These are phyloP conservation scores for Gossypium mustelinum DNA, from an alignment of 345 rosid genomes.

Conservation along the genomic window DNA sequence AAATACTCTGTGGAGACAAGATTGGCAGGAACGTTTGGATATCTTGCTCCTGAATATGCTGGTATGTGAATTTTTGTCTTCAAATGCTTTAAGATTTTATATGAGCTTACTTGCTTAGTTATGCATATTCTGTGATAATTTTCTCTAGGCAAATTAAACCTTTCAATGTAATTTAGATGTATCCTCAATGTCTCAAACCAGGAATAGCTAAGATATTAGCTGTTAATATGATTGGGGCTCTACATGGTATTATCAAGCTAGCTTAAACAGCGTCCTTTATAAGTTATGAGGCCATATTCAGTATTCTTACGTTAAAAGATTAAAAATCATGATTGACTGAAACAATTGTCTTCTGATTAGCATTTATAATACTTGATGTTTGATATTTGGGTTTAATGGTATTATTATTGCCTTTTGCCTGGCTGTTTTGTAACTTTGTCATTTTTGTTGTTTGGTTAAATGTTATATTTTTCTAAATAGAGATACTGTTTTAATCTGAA, in stretches of 20 bases:
- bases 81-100: not conserved
- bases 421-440: not conserved
- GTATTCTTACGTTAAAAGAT: not conserved
- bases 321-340: not conserved
- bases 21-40: constrained; percentile 94
- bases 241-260: not conserved
- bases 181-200: not conserved
- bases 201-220: not conserved
- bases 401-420: not conserved
- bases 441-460: not conserved
- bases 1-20: constrained; percentile 84
- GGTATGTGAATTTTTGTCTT: constrained; percentile 38
- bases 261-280: not conserved
- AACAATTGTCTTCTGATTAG: not conserved
- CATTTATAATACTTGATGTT: not conserved
- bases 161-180: not conserved
- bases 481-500: not conserved
- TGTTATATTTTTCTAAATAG: not conserved
- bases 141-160: not conserved
- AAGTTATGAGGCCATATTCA: not conserved
- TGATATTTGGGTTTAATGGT: not conserved
- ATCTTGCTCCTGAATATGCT: constrained; percentile 96
- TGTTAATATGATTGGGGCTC: not conserved
- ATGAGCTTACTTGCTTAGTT: constrained; percentile 1
- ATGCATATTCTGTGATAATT: not conserved